phyloP scores from a whole-genome alignment of 768 basidiomycete species.

The Collybia sp. region DNA sequence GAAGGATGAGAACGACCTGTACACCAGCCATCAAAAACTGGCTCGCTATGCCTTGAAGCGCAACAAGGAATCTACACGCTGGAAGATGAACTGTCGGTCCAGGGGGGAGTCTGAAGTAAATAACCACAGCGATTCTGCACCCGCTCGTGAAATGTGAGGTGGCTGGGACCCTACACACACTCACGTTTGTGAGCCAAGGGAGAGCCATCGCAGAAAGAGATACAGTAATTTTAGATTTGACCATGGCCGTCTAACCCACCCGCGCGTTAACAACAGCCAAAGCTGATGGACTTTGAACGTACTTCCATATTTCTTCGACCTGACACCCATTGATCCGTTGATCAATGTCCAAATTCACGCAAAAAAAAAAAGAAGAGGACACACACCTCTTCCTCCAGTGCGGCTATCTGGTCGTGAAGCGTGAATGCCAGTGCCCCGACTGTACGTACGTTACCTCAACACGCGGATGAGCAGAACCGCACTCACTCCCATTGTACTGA shows the following conservation, averaged over 20 bases:
- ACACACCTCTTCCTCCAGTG: slow-evolving; percentile 13
- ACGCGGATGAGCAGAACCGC: background rate
- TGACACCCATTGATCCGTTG: background rate
- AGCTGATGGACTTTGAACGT: background rate
- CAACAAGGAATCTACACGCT: slow-evolving; percentile 7
- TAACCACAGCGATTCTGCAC: slow-evolving; percentile 8
- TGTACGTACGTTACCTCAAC: slow-evolving; percentile 1
- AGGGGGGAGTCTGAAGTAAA: slow-evolving; percentile 9
- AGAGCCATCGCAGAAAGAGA: slow-evolving; percentile 12
- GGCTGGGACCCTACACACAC: background rate
- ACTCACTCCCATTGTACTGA: slow-evolving; percentile 19
- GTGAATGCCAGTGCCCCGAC: slow-evolving; percentile 19
- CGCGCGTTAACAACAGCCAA: background rate
- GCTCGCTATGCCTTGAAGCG: slow-evolving; percentile 14
- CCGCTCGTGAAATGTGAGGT: too few relatives aligned
- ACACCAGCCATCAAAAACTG: slow-evolving; percentile 15
- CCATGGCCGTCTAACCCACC: slow-evolving; percentile 13
- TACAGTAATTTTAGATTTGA: slow-evolving; percentile 15
- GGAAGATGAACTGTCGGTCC: slow-evolving; percentile 1
- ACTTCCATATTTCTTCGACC: slow-evolving; percentile 18
- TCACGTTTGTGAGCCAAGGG: slow-evolving; percentile 12
- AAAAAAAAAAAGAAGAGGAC: background rate
- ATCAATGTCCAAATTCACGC: background rate
- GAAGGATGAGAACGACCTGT: slow-evolving; percentile 15
- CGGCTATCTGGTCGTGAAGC: slow-evolving; percentile 12